Percentiles rank a stretch among this genome's conserved stretches.
Evolutionary conservation across 495 filamentous ascomycete species (phyloP).

Genomic region (Lasiosphaeria ovina): DNA sequence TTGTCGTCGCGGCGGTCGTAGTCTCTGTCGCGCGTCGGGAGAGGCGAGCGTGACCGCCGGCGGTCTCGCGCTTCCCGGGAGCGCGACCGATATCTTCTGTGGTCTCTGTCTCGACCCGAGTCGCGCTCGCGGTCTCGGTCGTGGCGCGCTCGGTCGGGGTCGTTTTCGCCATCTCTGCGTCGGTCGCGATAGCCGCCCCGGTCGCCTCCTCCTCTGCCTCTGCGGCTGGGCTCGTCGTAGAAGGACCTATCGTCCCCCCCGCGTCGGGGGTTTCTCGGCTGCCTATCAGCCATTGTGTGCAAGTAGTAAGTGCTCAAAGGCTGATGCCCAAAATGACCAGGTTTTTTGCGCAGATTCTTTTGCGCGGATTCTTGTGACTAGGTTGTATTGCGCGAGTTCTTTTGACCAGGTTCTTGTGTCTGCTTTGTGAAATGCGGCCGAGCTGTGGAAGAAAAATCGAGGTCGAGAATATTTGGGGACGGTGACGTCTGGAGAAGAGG

Average conservation of each 20-base stretch:
- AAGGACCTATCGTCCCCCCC: constrained; percentile 22
- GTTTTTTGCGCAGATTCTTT: background rate
- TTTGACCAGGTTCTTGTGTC: too few species aligned
- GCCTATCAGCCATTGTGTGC: constrained; percentile 28
- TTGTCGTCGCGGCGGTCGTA: constrained; percentile 26
- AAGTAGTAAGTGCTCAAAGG: background rate
- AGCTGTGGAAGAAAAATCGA: too few species aligned
- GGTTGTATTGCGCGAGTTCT: too few species aligned
- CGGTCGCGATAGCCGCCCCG: constrained; percentile 25
- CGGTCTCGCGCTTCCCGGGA: constrained; percentile 38
- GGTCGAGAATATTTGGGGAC: background rate
- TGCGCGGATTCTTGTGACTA: too few species aligned
- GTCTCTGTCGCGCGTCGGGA: constrained; percentile 38
- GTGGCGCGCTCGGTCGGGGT: constrained; percentile 29
- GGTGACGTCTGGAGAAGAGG: constrained; percentile 23
- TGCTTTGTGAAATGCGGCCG: too few species aligned
- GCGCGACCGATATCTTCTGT: constrained; percentile 38
- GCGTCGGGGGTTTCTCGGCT: constrained; percentile 23
- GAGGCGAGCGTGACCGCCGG: constrained; percentile 26
- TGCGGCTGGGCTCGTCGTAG: constrained; percentile 22
- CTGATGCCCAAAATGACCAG: background rate
- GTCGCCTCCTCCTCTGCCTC: constrained; percentile 18
- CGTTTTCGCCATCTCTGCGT: constrained; percentile 20
- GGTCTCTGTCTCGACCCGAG: constrained; percentile 32
- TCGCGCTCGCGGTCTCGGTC: constrained; percentile 32